Evolutionary conservation across 768 basidiomycete species (phyloP), one percentile per base, ranked within the genome.

Genomic region (Boletus reticulatus): DNA sequence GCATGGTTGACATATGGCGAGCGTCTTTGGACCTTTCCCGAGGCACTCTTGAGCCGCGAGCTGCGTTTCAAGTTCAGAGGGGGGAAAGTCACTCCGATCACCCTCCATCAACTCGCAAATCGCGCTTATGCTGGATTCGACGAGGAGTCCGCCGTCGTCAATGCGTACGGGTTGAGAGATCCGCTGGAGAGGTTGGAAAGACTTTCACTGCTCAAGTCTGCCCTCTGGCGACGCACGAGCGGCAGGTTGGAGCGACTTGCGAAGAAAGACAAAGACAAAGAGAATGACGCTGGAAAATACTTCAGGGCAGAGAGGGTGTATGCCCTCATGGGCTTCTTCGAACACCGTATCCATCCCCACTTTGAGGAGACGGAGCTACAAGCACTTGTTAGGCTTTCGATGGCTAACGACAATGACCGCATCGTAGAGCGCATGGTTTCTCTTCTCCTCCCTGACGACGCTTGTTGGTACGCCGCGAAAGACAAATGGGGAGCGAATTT

Each of bases 271-370:
- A 41, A 20, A 32, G 39, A n/a, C 3, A 37, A 20, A 22, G 16
- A 7, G 5, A 41, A 20, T 27, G 39, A n/a, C 3, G n/a, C 39
- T 31, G 1, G 29, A 27, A 27, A 24, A 7, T 9, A 22, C 50
- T 60, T 56, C 45, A 45, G 39, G 41, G 58, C 61, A 39, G 67
- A 66, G 24, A 68, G 53, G 24, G 66, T 70, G 37, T 68, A 66
- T 8, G 57, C 66, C 11, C 57, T 70, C 0, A 66, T 66, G 68
- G 60, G 60, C 3, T 66, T 70, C 43, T 67, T 70, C 20, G 55
- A 59, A 32, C 66, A 66, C 44, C 68, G 55, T 1, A 67, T 69
- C 31, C 27, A 43, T 12, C 67, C 61, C 13, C 39, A 64, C 19
- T 16, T 36, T 16, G 14, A 43, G 36, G 65, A 66, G 31, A 67